Evolutionary conservation across 2,329 filamentous ascomycete species (phyloP), one percentile per base, ranked within the genome.

Genomic region (Fusarium sp.): DNA sequence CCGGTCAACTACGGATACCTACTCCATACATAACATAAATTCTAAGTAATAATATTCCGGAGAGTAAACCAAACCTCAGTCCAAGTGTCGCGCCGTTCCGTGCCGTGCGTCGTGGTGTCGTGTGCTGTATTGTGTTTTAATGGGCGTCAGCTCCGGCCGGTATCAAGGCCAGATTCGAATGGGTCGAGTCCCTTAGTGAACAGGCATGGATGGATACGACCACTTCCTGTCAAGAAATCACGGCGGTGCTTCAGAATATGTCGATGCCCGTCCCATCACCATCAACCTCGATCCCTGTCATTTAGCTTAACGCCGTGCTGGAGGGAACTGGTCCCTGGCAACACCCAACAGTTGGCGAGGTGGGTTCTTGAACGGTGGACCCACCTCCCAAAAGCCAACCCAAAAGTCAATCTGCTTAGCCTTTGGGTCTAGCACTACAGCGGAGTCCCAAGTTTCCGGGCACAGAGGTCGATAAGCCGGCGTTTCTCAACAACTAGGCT

Each of bases 191-290:
- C 17, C 53, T 30, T 33, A 48, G 40, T 27, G 20, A 63, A 54
- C 45, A 59, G 59, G 57, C 52, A 68, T 67, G 49, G 41, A 56
- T 64, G 59, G 64, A 58, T 49, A 67, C 53, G 65, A 58, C 50
- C 63, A 35, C 50, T 44, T 53, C 61, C 55, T 64, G 55, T 66
- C 64, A 40, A 61, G 52, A 69, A 67, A 69, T 66, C 61, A 74
- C 53, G 60, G 66, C 58, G 60, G 48, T 67, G 64, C 72, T 60
- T 76, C 68, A 67, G 65, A 61, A 75, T 66, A 73, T 73, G 73
- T 74, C 71, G 64, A 62, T 70, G 60, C 50, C 71, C 70, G 62
- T 67, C 65, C 68, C 68, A 63, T 61, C 61, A 61, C 68, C 65
- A 56, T 58, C 44, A 53, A 52, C 68, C 74, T 70, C 70, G 65